phyloP scores from a whole-genome alignment of 2,329 filamentous ascomycete species.

The Alternaria arborescens region DNA sequence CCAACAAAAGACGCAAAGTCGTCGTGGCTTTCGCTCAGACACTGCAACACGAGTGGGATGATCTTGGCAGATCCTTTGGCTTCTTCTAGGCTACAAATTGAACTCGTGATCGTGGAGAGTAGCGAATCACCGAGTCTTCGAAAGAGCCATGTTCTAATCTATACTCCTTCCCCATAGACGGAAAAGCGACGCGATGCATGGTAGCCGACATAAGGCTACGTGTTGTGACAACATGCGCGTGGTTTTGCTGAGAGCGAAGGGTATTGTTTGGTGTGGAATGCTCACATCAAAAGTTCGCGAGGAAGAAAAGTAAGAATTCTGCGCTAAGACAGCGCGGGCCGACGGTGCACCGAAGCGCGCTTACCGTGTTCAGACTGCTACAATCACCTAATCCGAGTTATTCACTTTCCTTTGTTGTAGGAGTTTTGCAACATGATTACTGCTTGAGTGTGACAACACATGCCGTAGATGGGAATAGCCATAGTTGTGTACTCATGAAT shows the following conservation, averaged over 20 bases:
- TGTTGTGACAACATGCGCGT: neutral
- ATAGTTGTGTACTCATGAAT: too few relatives aligned
- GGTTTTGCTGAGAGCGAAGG: neutral
- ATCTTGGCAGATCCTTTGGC: slow-evolving; percentile 83
- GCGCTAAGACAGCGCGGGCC: slow-evolving; percentile 15
- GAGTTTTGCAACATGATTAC: neutral
- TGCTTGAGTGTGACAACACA: neutral
- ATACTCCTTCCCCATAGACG: neutral
- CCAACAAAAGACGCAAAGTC: slow-evolving; percentile 87
- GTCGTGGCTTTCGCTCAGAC: slow-evolving; percentile 78
- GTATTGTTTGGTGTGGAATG: slow-evolving; percentile 6
- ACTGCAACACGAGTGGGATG: slow-evolving; percentile 94
- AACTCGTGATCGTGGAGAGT: slow-evolving; percentile 81
- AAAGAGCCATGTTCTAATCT: slow-evolving; percentile 71
- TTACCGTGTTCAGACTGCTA: slow-evolving; percentile 6
- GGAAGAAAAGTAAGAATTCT: slow-evolving; percentile 14
- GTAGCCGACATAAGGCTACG: slow-evolving; percentile 11
- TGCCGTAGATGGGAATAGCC: neutral
- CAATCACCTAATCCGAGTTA: neutral
- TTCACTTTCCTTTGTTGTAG: neutral
- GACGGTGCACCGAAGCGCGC: slow-evolving; percentile 12
- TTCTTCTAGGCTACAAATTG: slow-evolving; percentile 85
- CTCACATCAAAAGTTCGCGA: neutral
- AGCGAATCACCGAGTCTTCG: slow-evolving; percentile 83
- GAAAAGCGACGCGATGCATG: neutral